A percentile compares a stretch with the other conserved stretches of the same genome.
Evolutionary conservation across 495 filamentous ascomycete species (phyloP).

Genomic region (Mycothermus thermophilus): DNA sequence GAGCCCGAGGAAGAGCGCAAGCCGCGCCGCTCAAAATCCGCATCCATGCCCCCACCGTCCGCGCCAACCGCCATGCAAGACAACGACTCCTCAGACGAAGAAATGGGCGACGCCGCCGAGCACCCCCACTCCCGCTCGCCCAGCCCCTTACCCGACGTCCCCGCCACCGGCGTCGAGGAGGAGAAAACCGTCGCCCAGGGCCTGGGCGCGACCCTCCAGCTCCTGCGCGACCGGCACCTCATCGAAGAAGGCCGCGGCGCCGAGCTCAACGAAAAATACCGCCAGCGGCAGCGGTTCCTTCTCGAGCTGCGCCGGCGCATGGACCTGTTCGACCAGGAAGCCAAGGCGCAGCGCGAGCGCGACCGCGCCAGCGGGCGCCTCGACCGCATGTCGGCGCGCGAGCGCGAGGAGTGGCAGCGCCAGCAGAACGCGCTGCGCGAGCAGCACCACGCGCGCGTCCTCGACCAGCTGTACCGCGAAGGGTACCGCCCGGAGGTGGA

Average conservation of each 20-base stretch:
- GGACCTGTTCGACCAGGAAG: conserved; percentile 59
- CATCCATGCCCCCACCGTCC: conserved; percentile 5
- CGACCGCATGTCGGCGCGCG: conserved; percentile 73
- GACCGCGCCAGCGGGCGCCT: conserved; percentile 70
- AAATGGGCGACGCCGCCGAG: conserved; percentile 41
- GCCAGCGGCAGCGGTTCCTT: conserved; percentile 69
- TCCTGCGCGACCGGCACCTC: conserved; percentile 72
- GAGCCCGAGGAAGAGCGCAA: conserved; percentile 50
- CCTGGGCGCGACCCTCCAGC: conserved; percentile 63
- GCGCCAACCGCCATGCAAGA: conserved; percentile 36
- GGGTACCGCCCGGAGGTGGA: conserved; percentile 84
- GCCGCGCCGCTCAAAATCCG: conserved; percentile 27
- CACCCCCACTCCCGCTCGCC: conserved; percentile 34
- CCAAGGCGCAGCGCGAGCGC: conserved; percentile 71
- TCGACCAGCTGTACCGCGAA: conserved; percentile 70
- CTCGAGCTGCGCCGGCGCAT: conserved; percentile 61
- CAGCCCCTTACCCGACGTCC: conserved; percentile 18
- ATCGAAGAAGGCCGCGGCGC: conserved; percentile 49
- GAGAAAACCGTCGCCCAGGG: conserved; percentile 66
- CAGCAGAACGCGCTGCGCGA: conserved; percentile 80
- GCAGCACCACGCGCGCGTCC: conserved; percentile 59
- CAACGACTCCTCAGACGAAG: conserved; percentile 28
- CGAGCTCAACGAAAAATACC: conserved; percentile 52
- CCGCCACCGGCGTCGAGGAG: conserved; percentile 67
- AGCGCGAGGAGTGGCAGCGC: conserved; percentile 80